Conservation (phyloP, 331 rosid genomes). For the Spiraea crenata region DNA sequence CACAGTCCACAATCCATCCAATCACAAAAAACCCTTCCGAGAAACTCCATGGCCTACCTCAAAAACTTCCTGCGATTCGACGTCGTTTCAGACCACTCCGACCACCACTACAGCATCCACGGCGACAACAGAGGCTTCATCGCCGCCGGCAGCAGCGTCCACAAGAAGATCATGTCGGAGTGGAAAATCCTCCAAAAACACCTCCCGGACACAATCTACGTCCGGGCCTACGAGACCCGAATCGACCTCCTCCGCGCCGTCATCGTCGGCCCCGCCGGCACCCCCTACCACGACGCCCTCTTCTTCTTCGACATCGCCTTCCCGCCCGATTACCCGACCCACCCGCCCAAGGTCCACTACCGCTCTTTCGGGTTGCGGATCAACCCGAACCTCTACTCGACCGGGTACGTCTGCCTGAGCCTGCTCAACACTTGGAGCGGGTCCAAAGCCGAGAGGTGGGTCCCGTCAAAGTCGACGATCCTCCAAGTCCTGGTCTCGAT, state of each 20-base stretch:
- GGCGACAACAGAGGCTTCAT: not conserved
- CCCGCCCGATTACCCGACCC: conserved; percentile 41
- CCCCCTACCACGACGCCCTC: conserved; percentile 68
- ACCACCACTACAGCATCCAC: conserved; percentile 28
- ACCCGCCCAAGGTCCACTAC: conserved; percentile 47
- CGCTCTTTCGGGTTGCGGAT: conserved; percentile 38
- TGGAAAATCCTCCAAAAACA: conserved; percentile 47
- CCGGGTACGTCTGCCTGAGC: conserved; percentile 53
- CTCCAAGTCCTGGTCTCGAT: conserved; percentile 56
- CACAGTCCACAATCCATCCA: not conserved
- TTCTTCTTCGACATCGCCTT: conserved; percentile 65
- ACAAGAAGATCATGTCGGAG: conserved; percentile 44
- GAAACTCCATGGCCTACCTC: not conserved
- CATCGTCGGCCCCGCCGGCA: conserved; percentile 59
- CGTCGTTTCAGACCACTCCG: conserved; percentile 36
- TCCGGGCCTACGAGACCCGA: conserved; percentile 47
- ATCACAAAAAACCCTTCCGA: not conserved
- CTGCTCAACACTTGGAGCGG: conserved; percentile 62
- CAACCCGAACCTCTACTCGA: conserved; percentile 51
- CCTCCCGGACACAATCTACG: conserved; percentile 59
- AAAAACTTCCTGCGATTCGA: conserved; percentile 30
- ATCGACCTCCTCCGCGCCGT: conserved; percentile 52
- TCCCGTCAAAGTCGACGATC: conserved; percentile 38
- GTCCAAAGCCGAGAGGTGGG: conserved; percentile 41
- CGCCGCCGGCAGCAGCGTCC: not conserved